A percentile compares a stretch with the other conserved stretches of the same genome.
phyloP scores from a whole-genome alignment of 768 basidiomycete genomes.

The Amanita polypyramis region DNA sequence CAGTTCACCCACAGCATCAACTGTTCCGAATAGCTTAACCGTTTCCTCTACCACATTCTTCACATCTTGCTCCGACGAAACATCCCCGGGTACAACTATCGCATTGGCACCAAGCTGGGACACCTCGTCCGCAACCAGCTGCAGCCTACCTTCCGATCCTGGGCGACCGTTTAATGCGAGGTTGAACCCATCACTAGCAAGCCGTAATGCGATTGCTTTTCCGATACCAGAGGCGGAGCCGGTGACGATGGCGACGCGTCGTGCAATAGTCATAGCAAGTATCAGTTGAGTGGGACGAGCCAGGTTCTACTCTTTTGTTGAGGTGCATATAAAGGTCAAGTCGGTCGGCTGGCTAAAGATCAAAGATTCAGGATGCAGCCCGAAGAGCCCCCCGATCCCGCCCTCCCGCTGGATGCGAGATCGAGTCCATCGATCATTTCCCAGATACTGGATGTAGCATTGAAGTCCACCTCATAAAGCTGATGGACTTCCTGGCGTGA shows the following conservation, averaged over 20 bases:
- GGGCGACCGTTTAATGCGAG: constrained; percentile 36
- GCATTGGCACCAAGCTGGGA: constrained; percentile 16
- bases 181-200: constrained; percentile 37
- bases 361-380: too few relatives aligned
- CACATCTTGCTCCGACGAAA: constrained; percentile 31
- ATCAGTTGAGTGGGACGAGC: too few relatives aligned
- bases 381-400: too few relatives aligned
- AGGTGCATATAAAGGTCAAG: too few relatives aligned
- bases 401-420: too few relatives aligned
- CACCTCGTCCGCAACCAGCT: constrained; percentile 19
- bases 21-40: constrained; percentile 25
- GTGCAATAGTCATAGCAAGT: background rate
- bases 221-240: constrained; percentile 37
- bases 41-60: constrained; percentile 25
- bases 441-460: too few relatives aligned
- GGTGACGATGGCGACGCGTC: constrained; percentile 22
- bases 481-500: too few relatives aligned
- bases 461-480: too few relatives aligned
- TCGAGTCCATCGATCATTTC: too few relatives aligned
- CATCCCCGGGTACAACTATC: constrained; percentile 23
- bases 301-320: too few relatives aligned
- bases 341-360: too few relatives aligned
- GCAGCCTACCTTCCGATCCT: constrained; percentile 17
- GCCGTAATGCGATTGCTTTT: constrained; percentile 32
- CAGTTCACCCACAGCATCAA: constrained; percentile 34